Evolutionary conservation across 257 asterid genomes (phyloP), one percentile per base, ranked within the genome.

Genomic region (Asclepias syriaca): DNA sequence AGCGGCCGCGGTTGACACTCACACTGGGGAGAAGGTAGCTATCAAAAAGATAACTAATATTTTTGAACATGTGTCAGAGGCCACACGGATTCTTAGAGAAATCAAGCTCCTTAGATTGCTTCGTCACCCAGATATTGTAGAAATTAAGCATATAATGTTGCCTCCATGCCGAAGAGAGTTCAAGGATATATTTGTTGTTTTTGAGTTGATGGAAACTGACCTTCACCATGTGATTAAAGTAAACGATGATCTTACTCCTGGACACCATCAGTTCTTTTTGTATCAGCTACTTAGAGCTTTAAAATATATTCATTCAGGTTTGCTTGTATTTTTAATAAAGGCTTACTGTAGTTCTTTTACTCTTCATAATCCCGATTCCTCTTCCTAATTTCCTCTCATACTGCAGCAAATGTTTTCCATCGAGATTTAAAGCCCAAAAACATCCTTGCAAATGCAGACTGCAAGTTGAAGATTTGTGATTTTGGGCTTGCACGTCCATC

Each of bases 121-220:
- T 70, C 86, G 88, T 66, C 99, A 94, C 72, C 99, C 97, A 1
- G 99, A 94, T 83, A 90, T 94, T 65, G 99, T 91, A 37, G 97
- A 94, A 78, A 94, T 94, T 57, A 94, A 90, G 86, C 99, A 94
- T 78, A 91, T 94, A 69, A 78, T 91, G 97, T 55, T 94, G 84
- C 99, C 99, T 73, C 89, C 99, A 2, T 94, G 96, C 65, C 86
- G 90, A 12, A 88, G 98, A 83, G 99, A 94, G 82, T 94, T 94
- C 83, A 92, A 90, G 83, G 99, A 94, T 82, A 92, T 94, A 74
- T 94, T 86, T 84, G 96, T 94, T 29, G 93, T 94, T 77, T 94
- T 94, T 73, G 99, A 94, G 83, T 84, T 94, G 93, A 94, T 94
- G 99, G 99, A 94, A 84, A 87, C 98, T 21, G 99, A 94, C 70